Base-by-base conservation (phyloP, 495 filamentous ascomycete species). In the Penicillium samsonianum region DNA sequence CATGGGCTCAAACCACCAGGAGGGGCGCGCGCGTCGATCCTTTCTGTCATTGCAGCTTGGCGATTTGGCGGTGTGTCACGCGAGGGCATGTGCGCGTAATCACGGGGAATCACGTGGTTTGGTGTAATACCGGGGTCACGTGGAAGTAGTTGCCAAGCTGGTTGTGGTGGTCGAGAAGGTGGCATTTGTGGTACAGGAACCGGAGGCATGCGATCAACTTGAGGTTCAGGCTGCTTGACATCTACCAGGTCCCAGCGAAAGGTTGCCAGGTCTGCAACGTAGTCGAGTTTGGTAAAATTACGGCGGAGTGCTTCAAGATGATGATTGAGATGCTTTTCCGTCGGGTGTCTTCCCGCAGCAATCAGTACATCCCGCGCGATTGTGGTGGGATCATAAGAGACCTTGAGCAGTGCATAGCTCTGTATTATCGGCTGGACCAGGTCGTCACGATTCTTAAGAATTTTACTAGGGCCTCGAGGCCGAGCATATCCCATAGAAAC, bases 211-310 rank as follows among this genome's bases (percentile, higher is more conserved):
- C 2, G 30, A 37, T 8, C 16, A 2, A 23, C 7, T 20, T 54
- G 25, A 19, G 55, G 59, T 3, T 50, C 52, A 42, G 40, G 40
- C 16, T 58, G 48, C 42, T 43, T 46, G 6, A 57, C 45, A 65
- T 90, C 87, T 3, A 90, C 74, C 16, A 87, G 46, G 67, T 89
- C 87, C 88, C 88, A 91, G 30, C 79, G 70, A 22, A 91, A 73
- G 1, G 85, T 89, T n/a, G 67, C 67, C 12, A 90, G 63, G 65
- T 91, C 86, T 9, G 75, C 71, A 12, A 64, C 62, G 37, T 58
- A 50, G 51, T 73, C 72, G 2, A 86, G 65, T n/a, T 67, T 61
- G 4, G 55, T 35, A 31, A 86, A 73, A 4, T 57, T 69, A 4
- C 68, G 58, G 20, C 70, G 76, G 3, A 89, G 58, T 7, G 62